Conservation (phyloP, 2,329 filamentous ascomycete species). For the Epichloe uncinata region DNA sequence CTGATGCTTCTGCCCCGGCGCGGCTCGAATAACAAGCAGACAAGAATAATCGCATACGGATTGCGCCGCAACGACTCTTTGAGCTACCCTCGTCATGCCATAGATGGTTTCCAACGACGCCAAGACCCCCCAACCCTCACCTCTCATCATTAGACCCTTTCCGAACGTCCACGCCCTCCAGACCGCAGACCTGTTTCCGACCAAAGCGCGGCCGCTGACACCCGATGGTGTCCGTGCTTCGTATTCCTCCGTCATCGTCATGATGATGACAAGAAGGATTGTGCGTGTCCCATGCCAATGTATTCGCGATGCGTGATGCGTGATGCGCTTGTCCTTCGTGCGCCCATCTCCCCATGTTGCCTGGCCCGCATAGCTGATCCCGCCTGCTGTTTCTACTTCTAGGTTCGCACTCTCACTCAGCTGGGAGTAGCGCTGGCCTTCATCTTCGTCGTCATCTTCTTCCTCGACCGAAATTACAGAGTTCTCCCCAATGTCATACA, state of each 20-base stretch:
- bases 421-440: slow-evolving; percentile 52
- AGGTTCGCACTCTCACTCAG: slow-evolving; percentile 62
- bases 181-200: background rate
- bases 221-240: background rate
- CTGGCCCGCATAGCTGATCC: background rate
- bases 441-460: slow-evolving; percentile 58
- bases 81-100: slow-evolving; percentile 1
- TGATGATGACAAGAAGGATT: slow-evolving; percentile 24
- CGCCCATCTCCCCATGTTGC: background rate
- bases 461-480: slow-evolving; percentile 80
- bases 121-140: background rate
- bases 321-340: background rate
- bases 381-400: slow-evolving; percentile 12
- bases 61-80: background rate
- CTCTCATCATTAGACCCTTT: background rate
- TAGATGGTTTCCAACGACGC: background rate
- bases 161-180: background rate
- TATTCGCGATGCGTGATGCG: background rate
- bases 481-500: slow-evolving; percentile 78
- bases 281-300: slow-evolving; percentile 12
- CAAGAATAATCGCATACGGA: background rate
- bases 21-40: background rate
- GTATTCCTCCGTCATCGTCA: slow-evolving; percentile 1
- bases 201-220: background rate
- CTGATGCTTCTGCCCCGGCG: background rate